Conservation (phyloP, 176 grass and related monocot species). For the Zea luxurians region DNA sequence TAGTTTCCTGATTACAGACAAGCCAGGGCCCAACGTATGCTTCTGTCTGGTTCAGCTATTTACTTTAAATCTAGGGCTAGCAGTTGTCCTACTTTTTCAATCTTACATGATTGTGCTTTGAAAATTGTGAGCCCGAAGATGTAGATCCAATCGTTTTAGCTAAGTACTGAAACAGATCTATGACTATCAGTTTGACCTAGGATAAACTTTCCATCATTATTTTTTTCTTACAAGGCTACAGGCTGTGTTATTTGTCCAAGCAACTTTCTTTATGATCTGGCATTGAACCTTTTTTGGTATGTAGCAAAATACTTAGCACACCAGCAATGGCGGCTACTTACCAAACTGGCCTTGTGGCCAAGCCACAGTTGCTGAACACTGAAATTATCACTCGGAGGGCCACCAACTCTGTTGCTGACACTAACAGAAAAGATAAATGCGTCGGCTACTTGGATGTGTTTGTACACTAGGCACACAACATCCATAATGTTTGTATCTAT, state of each 20-base stretch:
- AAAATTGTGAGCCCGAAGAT: background rate
- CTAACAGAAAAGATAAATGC: conserved; percentile 27
- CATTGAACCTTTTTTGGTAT: conserved; percentile 8
- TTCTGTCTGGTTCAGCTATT: background rate
- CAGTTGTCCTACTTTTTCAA: background rate
- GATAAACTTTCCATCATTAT: conserved; percentile 13
- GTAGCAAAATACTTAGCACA: conserved; percentile 27
- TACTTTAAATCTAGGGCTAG: background rate
- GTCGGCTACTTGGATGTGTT: conserved; percentile 72
- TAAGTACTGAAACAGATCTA: background rate
- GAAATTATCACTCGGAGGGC: conserved; percentile 32
- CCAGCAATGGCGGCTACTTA: conserved; percentile 30
- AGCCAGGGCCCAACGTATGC: background rate
- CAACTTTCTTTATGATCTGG: background rate
- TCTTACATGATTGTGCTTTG: background rate
- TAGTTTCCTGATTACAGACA: background rate
- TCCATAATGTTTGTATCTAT: conserved; percentile 98
- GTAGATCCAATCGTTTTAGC: background rate
- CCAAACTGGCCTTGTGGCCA: conserved; percentile 18
- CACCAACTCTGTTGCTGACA: conserved; percentile 31
- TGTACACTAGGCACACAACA: conserved; percentile 79
- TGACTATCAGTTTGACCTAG: conserved; percentile 6
- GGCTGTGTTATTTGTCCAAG: conserved; percentile 6
- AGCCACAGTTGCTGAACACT: conserved; percentile 27
- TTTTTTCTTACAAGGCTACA: conserved; percentile 8